A percentile compares a stretch with the other conserved stretches of the same genome.
phyloP scores from a whole-genome alignment of 163 green algal species.

The Chlorella variabilis region DNA sequence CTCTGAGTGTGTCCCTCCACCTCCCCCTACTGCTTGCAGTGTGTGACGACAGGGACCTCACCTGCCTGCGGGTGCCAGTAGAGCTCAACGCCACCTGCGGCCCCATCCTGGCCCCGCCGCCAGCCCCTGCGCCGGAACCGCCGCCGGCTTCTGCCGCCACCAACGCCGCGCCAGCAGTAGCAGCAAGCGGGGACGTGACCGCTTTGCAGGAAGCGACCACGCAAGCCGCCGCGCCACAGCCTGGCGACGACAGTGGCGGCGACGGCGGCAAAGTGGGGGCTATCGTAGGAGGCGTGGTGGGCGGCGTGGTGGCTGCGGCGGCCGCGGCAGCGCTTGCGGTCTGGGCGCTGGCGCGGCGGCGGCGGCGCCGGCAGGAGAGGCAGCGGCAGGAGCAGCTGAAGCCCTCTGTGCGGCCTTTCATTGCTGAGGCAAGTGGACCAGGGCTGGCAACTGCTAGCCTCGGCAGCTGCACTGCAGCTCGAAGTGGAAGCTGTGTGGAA shows the following conservation, averaged over 20 bases:
- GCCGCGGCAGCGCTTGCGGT: neutral
- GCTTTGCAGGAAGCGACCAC: neutral
- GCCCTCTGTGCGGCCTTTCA: constrained; percentile 24
- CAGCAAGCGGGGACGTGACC: no score
- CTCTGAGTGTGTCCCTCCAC: no score
- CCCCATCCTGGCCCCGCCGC: neutral
- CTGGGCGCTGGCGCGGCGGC: neutral
- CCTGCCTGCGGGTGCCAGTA: constrained; percentile 22
- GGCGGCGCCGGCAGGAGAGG: neutral
- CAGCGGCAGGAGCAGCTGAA: neutral
- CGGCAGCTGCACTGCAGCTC: neutral
- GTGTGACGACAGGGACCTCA: constrained; percentile 35
- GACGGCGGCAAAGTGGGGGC: neutral
- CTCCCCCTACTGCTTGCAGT: constrained; percentile 2
- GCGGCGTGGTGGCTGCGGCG: neutral
- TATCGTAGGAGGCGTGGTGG: constrained; percentile 28
- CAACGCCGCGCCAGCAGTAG: neutral
- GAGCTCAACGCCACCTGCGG: constrained; percentile 2
- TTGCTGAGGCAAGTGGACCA: neutral
- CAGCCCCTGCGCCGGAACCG: neutral
- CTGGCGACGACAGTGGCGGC: neutral
- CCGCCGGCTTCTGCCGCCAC: neutral
- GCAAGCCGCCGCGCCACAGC: neutral
- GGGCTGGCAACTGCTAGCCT: no score
- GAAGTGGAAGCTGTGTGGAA: neutral